Conservation (phyloP, 1,139 yeast genomes). For the Kluyveromyces sp. region DNA sequence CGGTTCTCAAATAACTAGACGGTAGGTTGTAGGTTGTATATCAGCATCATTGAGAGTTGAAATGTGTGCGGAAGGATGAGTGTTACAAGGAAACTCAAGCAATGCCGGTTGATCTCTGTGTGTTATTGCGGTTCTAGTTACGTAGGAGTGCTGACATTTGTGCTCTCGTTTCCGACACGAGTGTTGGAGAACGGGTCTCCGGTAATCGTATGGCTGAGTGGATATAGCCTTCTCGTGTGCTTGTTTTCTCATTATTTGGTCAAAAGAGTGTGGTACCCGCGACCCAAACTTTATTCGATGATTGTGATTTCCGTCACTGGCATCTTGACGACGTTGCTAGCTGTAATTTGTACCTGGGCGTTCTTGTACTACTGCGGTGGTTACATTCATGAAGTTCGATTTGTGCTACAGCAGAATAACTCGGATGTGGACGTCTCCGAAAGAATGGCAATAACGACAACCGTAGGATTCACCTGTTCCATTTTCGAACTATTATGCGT, state of each 20-base stretch:
- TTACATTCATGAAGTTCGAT: slow-evolving; percentile 3
- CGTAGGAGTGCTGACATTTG: not conserved
- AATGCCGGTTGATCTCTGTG: slow-evolving; percentile 1
- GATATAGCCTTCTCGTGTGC: slow-evolving; percentile 2
- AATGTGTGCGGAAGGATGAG: no score
- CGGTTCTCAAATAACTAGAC: no score
- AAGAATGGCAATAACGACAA: not conserved
- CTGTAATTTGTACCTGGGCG: slow-evolving; percentile 1
- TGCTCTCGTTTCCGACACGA: slow-evolving; percentile 3
- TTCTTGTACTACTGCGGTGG: slow-evolving; percentile 3
- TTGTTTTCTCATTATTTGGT: slow-evolving; percentile 6
- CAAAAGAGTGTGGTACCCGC: slow-evolving; percentile 4
- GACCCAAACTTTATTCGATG: slow-evolving; percentile 4
- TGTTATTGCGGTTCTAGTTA: slow-evolving; percentile 3
- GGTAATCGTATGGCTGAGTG: slow-evolving; percentile 4
- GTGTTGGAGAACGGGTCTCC: slow-evolving; percentile 4
- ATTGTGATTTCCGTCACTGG: slow-evolving; percentile 14
- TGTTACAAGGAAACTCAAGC: slow-evolving; percentile 4
- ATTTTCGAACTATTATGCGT: not conserved
- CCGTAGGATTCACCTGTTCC: not conserved
- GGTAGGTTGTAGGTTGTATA: no score
- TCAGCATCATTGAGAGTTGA: no score
- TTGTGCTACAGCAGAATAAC: not conserved
- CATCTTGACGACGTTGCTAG: slow-evolving; percentile 6
- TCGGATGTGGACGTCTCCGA: slow-evolving; percentile 3